phyloP scores from a whole-genome alignment of 805 yeast species.

The Pichia thaimueangensis region DNA sequence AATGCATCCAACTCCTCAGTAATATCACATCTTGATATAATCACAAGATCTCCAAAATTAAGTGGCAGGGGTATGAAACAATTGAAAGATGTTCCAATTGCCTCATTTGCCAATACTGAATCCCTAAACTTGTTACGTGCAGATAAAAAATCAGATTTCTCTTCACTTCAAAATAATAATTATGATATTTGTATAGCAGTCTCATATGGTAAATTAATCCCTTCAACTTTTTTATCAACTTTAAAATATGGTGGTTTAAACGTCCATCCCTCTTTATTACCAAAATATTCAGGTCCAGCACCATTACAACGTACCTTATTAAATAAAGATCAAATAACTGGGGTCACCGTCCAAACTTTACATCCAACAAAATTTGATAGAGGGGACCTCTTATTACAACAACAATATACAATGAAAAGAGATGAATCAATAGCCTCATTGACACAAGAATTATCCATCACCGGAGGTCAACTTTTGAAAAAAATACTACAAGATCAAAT shows the following conservation, averaged over 20 bases:
- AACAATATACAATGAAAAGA: constrained; percentile 34
- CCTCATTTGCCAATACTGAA: constrained; percentile 29
- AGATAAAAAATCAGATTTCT: constrained; percentile 38
- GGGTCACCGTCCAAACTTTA: constrained; percentile 83
- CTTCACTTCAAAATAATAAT: constrained; percentile 18
- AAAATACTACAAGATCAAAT: constrained; percentile 34
- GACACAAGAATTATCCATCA: constrained; percentile 43
- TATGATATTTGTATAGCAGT: constrained; percentile 82
- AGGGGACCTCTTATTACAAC: constrained; percentile 64
- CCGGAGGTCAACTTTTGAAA: constrained; percentile 57
- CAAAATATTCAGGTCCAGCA: constrained; percentile 78
- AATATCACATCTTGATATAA: constrained; percentile 41
- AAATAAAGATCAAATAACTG: constrained; percentile 57
- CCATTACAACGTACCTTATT: constrained; percentile 79
- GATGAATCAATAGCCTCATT: constrained; percentile 43
- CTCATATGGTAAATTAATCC: constrained; percentile 81
- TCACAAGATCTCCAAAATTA: constrained; percentile 57
- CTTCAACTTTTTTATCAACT: constrained; percentile 43
- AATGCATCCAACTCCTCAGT: neutral
- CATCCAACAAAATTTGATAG: constrained; percentile 83
- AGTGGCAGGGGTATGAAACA: constrained; percentile 51
- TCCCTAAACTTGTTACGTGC: constrained; percentile 41
- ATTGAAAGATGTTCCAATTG: constrained; percentile 49
- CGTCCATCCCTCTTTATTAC: constrained; percentile 88
- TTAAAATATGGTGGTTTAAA: constrained; percentile 68